Evolutionary conservation across 2,329 filamentous ascomycete genomes (phyloP).

Genomic region (Penicillium rolfsii): DNA sequence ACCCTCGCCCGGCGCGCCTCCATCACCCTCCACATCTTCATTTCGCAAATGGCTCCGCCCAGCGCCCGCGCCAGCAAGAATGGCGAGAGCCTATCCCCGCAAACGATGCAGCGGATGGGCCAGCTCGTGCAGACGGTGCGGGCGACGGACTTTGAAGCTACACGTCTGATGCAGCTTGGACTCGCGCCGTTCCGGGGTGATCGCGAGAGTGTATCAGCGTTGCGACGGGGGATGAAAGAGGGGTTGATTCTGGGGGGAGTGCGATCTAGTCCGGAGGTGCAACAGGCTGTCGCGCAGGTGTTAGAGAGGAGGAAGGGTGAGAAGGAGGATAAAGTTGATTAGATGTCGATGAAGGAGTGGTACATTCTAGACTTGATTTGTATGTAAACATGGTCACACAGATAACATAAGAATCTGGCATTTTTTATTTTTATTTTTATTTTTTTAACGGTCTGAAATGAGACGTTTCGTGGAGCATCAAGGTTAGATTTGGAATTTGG

Average conservation of each 20-base stretch:
- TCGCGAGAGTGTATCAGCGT: slow-evolving; percentile 61
- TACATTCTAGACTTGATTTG: background rate
- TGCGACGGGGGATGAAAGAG: slow-evolving; percentile 76
- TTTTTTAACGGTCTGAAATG: background rate
- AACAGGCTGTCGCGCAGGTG: slow-evolving; percentile 72
- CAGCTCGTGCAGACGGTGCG: slow-evolving; percentile 65
- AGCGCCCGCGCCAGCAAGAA: slow-evolving; percentile 49
- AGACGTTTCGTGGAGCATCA: background rate
- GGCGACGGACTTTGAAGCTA: slow-evolving; percentile 69
- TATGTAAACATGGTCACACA: background rate
- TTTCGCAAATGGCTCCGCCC: slow-evolving; percentile 77
- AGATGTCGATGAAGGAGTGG: background rate
- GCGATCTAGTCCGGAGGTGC: slow-evolving; percentile 76
- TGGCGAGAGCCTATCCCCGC: slow-evolving; percentile 45
- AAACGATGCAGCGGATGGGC: slow-evolving; percentile 65
- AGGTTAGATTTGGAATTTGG: background rate
- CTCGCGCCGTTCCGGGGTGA: slow-evolving; percentile 81
- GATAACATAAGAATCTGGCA: background rate
- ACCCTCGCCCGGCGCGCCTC: slow-evolving; percentile 73
- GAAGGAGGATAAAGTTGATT: slow-evolving; percentile 26
- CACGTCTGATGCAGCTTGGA: slow-evolving; percentile 73
- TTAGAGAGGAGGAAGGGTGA: slow-evolving; percentile 61
- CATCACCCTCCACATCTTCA: slow-evolving; percentile 79
- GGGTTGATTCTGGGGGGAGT: slow-evolving; percentile 89
- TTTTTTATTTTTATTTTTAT: background rate